Conservation (phyloP, 2,329 filamentous ascomycete species). For the Aspergillus ochraceoroseus region DNA sequence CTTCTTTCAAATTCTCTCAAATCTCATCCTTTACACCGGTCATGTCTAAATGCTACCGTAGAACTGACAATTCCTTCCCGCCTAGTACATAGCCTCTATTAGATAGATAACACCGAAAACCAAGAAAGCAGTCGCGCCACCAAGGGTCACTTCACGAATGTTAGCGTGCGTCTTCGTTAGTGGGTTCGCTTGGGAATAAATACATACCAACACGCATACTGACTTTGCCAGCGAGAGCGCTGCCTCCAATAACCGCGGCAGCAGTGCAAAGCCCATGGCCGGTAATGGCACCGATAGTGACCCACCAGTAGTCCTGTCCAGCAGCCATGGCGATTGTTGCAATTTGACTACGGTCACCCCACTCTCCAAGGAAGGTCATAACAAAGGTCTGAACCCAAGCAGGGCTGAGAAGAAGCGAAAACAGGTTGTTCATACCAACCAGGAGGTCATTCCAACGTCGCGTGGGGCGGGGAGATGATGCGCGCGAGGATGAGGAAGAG, state of each 20-base stretch:
- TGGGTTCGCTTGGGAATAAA: too few relatives aligned
- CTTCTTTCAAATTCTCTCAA: neutral
- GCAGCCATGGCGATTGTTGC: conserved; percentile 98
- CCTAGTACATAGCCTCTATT: conserved; percentile 64
- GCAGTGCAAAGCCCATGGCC: conserved; percentile 89
- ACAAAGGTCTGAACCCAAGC: conserved; percentile 98
- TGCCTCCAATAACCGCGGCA: conserved; percentile 83
- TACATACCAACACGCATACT: conserved; percentile 92
- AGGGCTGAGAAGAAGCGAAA: conserved; percentile 81
- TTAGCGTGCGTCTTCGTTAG: too few relatives aligned
- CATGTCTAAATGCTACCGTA: conserved; percentile 1
- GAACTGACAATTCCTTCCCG: neutral
- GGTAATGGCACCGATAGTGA: conserved; percentile 78
- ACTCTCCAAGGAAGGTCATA: conserved; percentile 98
- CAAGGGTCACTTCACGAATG: conserved; percentile 68
- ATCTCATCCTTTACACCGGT: conserved; percentile 8
- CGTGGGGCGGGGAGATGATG: conserved; percentile 49
- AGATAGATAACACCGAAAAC: conserved; percentile 90
- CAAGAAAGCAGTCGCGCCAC: conserved; percentile 84
- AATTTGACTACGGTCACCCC: conserved; percentile 96
- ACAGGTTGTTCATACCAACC: conserved; percentile 76
- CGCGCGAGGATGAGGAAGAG: conserved; percentile 67
- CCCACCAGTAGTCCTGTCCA: conserved; percentile 98
- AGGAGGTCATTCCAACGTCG: conserved; percentile 44
- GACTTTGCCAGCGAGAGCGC: conserved; percentile 86